Base-by-base conservation (phyloP, 306 rosid genomes). In the Urtica urens region DNA sequence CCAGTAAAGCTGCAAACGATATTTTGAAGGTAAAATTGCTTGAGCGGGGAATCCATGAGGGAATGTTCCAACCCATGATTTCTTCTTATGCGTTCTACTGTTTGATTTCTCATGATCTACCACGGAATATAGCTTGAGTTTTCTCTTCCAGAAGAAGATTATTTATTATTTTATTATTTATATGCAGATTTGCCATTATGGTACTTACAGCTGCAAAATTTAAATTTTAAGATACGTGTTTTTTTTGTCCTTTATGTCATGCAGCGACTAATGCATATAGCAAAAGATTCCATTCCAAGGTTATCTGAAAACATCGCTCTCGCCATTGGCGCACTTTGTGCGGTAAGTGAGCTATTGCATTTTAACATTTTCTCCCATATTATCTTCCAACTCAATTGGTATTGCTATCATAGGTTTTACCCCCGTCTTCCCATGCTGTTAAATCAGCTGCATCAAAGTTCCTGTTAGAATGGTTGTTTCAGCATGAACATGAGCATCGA, bases 251-350 rank as follows among this genome's bases (percentile, higher is more conserved):
- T 38, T 55, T 67, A 33, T 37, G 48, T 31, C 30, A 23, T 74
- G 53, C 84, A 90, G 97, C 77, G 79, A 48, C 33, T 79, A 78
- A 64, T 79, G 28, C 79, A 57, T 28, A 64, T 62, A 43, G 84
- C 94, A 2, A 75, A 78, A 62, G 90, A 66, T 72, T 81, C 82
- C 57, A 64, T 84, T 50, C 97, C 97, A 51, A 74, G 95, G 73
- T 78, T 87, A 70, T 85, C 95, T 53, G 97, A 81, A 70, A 90
- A 90, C 71, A 75, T 84, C 48, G 87, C 84, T n/a, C 78, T 90
- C 67, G 97, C 97, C 52, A 72, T 84, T 59, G 93, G 94, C 57
- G 93, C 97, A 53, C 84, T 90, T 48, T 81, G 92, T 74, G 68
- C 22, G 77, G 97, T 90, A 72, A 74, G 83, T 62, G 21, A 49